Conservation (phyloP, 108 stramenopile genomes). For the Discostella pseudostelligera region DNA sequence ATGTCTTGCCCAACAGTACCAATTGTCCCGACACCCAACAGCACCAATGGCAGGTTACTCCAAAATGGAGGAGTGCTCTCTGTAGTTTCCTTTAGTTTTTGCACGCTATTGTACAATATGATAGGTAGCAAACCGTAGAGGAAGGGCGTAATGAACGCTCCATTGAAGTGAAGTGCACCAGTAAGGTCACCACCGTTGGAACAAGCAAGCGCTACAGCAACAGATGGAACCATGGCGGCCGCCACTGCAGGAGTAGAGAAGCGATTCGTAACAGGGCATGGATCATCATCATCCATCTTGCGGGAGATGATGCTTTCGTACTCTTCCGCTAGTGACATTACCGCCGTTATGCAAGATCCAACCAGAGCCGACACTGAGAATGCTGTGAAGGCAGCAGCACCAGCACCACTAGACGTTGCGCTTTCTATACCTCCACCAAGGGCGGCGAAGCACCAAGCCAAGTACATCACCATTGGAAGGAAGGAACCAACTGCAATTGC, state of each 20-base stretch:
- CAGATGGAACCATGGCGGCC: conserved; percentile 26
- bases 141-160: conserved; percentile 37
- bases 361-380: conserved; percentile 62
- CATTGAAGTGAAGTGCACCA: conserved; percentile 32
- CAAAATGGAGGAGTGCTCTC: background rate
- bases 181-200: conserved; percentile 28
- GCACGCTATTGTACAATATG: conserved; percentile 19
- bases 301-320: conserved; percentile 39
- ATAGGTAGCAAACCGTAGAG: conserved; percentile 35
- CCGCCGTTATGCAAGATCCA: conserved; percentile 56
- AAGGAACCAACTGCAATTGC: conserved; percentile 62
- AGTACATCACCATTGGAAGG: conserved; percentile 67
- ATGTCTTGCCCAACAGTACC: conserved; percentile 22
- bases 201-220: conserved; percentile 20
- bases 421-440: conserved; percentile 59
- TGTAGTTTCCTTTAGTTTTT: background rate
- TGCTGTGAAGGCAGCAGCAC: conserved; percentile 46
- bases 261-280: conserved; percentile 8
- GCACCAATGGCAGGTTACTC: conserved; percentile 8
- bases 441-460: conserved; percentile 66
- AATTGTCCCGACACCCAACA: conserved; percentile 24
- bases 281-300: conserved; percentile 11
- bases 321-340: conserved; percentile 66
- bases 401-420: conserved; percentile 19
- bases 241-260: conserved; percentile 38